Base-by-base conservation (phyloP, 306 rosid genomes). In the Senna siamea region DNA sequence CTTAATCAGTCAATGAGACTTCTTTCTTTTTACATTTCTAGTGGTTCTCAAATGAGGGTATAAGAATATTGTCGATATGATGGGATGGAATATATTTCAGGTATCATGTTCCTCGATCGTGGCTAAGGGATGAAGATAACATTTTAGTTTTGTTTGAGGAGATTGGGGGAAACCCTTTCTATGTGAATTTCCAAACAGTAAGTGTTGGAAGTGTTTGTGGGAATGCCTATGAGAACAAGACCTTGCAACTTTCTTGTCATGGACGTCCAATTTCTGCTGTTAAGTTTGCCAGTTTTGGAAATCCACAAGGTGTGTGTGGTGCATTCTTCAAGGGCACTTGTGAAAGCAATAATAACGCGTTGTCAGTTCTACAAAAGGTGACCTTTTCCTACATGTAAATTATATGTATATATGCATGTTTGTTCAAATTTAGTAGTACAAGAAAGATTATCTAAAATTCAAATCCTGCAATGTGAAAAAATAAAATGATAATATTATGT, bases 101-200 rank as follows among this genome's bases (percentile, higher is more conserved):
- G 87, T 87, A 87, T 64, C 94, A 89, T 38, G 83, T 87, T 15
- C 86, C 88, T 5, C 78, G 88, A 5, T 83, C 85, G 0, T 87
- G 64, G 30, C 12, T 82, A 4, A 5, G 60, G 38, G 86, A 86
- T 0, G 89, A 66, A 4, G 78, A 6, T 1, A 89, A 87, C 22
- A 32, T 23, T 0, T 59, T 59, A 40, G 22, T 59, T 15, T 34
- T 59, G 6, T n/a, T 59, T 0, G 66, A 59, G 13, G 66, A 59
- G 19, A 30, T 59, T 5, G 66, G 66, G 3, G 66, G 66, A 15
- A 59, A 59, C 18, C 66, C 66, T 0, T 59, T 40, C 0, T 30
- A 59, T 34, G 66, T 59, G 7, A 59, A 59, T 34, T 59, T 59
- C 6, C 9, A 11, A 59, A 59, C 66, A 4, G 23, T 59, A 1